Conservation (phyloP, 305 asterid genomes). For the Fraxinus nigra region DNA sequence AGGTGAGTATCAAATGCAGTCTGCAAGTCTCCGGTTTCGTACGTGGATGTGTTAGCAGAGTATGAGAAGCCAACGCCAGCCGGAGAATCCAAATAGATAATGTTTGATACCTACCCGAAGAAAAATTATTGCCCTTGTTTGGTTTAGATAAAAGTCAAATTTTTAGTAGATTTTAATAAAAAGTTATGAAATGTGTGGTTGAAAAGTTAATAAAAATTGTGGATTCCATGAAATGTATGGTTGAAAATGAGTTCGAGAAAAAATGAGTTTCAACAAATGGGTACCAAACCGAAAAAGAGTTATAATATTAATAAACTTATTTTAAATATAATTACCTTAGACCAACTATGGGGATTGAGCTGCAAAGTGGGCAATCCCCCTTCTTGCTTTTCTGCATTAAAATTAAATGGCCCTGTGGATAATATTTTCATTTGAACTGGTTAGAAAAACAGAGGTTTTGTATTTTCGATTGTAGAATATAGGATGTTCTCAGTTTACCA, state of each 20-base stretch:
- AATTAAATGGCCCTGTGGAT: conserved; percentile 57
- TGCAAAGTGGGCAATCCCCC: conserved; percentile 51
- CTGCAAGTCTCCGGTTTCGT: conserved; percentile 40
- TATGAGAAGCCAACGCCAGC: conserved; percentile 62
- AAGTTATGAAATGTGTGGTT: neutral
- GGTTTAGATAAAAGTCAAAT: neutral
- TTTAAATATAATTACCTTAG: conserved; percentile 38
- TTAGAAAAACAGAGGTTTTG: neutral
- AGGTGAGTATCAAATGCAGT: conserved; percentile 55
- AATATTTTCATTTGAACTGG: conserved; percentile 5
- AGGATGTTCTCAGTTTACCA: conserved; percentile 31
- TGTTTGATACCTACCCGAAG: conserved; percentile 40
- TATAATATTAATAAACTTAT: neutral
- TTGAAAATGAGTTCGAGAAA: neutral
- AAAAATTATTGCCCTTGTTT: neutral
- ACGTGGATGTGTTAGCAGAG: conserved; percentile 19
- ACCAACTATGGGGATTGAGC: conserved; percentile 56
- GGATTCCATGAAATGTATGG: neutral
- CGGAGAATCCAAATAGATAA: conserved; percentile 61
- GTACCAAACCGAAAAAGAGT: neutral
- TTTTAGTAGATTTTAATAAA: neutral
- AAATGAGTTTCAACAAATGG: neutral
- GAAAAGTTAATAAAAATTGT: neutral
- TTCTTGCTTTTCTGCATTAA: conserved; percentile 40
- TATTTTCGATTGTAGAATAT: neutral